Evolutionary conservation across 2,329 filamentous ascomycete genomes (phyloP).

Genomic region (Alternaria triticina): DNA sequence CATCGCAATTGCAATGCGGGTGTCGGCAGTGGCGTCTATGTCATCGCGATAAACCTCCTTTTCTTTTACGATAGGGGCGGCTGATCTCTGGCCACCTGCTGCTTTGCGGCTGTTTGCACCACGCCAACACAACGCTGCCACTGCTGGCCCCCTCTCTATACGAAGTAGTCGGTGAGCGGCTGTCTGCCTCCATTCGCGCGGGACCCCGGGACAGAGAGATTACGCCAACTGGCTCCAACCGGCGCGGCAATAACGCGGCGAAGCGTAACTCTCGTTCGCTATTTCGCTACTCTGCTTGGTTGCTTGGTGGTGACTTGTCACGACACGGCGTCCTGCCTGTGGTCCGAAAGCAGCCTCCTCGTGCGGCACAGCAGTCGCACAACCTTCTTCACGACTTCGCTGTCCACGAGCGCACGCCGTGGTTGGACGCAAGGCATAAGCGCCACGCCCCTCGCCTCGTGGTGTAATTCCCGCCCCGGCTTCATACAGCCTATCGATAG

Average conservation of each 20-base stretch:
- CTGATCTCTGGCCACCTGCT: neutral
- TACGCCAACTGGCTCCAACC: constrained; percentile 13
- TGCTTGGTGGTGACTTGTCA: neutral
- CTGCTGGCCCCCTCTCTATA: neutral
- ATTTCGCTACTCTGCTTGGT: constrained; percentile 4
- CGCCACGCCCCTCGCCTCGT: constrained; percentile 3
- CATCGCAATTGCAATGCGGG: constrained; percentile 12
- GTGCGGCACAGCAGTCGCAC: constrained; percentile 2
- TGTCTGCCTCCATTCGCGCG: constrained; percentile 1
- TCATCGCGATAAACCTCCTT: neutral
- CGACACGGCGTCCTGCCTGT: constrained; percentile 3
- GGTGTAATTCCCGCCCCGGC: neutral
- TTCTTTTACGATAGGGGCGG: neutral
- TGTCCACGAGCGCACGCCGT: neutral
- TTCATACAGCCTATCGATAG: constrained; percentile 9
- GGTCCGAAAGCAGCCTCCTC: neutral
- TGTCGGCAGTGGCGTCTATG: constrained; percentile 5
- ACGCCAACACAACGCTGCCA: neutral
- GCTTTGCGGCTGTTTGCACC: neutral
- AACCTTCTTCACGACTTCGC: neutral
- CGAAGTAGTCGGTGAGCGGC: constrained; percentile 3
- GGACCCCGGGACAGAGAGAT: constrained; percentile 9
- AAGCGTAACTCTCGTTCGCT: neutral
- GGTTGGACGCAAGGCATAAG: neutral
- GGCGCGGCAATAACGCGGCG: constrained; percentile 14